Conservation (phyloP, 495 filamentous ascomycete species). For the Penicillium coffeae region DNA sequence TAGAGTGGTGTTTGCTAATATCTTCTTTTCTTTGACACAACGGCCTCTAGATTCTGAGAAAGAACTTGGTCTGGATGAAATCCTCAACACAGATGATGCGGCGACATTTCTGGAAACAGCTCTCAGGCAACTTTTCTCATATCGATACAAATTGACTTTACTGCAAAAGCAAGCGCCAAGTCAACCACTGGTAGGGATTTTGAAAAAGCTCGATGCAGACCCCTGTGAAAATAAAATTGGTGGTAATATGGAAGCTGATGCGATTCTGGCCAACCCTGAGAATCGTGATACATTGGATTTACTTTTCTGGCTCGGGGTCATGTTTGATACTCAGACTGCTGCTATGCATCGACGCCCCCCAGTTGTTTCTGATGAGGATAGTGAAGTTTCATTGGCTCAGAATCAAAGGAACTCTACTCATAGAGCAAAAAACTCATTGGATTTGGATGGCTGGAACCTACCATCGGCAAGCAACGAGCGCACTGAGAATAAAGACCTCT, state of each 20-base stretch:
- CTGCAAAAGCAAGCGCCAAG: slow-evolving; percentile 9
- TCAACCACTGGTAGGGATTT: neutral
- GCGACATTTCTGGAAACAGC: slow-evolving; percentile 38
- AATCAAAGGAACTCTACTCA: neutral
- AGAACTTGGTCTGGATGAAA: slow-evolving; percentile 16
- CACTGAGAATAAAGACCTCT: slow-evolving; percentile 17
- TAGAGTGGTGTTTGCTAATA: slow-evolving; percentile 40
- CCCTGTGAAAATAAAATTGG: neutral
- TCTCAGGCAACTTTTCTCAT: slow-evolving; percentile 28
- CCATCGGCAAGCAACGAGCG: neutral
- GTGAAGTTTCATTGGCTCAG: slow-evolving; percentile 16
- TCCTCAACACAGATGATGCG: slow-evolving; percentile 35
- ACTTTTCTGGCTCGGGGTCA: slow-evolving; percentile 48
- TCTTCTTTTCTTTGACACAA: slow-evolving; percentile 46
- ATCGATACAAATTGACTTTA: slow-evolving; percentile 26
- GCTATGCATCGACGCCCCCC: slow-evolving; percentile 44
- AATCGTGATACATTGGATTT: slow-evolving; percentile 38
- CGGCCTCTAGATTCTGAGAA: slow-evolving; percentile 24
- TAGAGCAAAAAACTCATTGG: neutral
- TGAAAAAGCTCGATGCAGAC: slow-evolving; percentile 5
- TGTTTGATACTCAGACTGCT: slow-evolving; percentile 47
- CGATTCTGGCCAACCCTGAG: slow-evolving; percentile 18
- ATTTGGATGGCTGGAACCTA: slow-evolving; percentile 15
- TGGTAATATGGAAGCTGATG: neutral
- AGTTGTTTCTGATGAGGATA: slow-evolving; percentile 46